A percentile compares a stretch with the other conserved stretches of the same genome.
These are phyloP conservation scores for Penicillium sp. DNA, from an alignment of 2,329 filamentous ascomycete genomes.

Conservation along the genomic window DNA sequence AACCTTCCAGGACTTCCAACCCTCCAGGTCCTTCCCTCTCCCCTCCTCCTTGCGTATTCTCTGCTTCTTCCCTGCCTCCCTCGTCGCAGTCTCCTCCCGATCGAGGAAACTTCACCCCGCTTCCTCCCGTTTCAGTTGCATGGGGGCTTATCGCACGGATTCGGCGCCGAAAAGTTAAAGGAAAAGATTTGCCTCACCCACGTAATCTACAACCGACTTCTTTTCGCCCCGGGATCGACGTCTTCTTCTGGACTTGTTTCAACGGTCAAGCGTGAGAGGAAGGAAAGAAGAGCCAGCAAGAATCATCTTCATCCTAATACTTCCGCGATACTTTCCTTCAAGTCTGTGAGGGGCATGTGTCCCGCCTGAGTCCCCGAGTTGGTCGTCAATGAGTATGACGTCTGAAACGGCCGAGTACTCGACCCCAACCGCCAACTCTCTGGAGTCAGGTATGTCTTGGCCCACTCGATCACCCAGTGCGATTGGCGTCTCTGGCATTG, in stretches of 20 bases:
- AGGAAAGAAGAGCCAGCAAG: not conserved
- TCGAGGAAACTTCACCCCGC: not conserved
- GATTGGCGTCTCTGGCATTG: conserved; percentile 1
- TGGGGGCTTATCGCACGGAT: conserved; percentile 20
- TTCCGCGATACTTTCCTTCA: not conserved
- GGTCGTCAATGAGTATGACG: conserved; percentile 37
- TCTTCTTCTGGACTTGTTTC: not conserved
- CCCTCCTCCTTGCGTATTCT: not conserved
- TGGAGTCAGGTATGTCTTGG: conserved; percentile 36
- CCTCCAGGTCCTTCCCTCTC: conserved; percentile 8
- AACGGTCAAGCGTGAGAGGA: not conserved
- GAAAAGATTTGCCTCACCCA: conserved; percentile 35
- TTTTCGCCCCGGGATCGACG: conserved; percentile 14
- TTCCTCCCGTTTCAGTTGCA: conserved; percentile 10
- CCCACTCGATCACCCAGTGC: conserved; percentile 4
- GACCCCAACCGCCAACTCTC: conserved; percentile 25
- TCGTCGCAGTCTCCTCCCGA: not conserved
- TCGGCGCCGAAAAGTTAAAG: conserved; percentile 24
- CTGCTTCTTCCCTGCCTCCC: not conserved
- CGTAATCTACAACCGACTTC: conserved; percentile 21
- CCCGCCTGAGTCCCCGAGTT: conserved; percentile 24
- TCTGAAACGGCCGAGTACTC: conserved; percentile 34
- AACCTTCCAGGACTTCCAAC: conserved; percentile 1
- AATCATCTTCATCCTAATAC: not conserved
- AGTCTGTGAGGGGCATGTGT: conserved; percentile 36